Percentiles rank a stretch among this genome's conserved stretches.
Conservation (phyloP, 2,329 filamentous ascomycete species). For the Talaromyces islandicus region DNA sequence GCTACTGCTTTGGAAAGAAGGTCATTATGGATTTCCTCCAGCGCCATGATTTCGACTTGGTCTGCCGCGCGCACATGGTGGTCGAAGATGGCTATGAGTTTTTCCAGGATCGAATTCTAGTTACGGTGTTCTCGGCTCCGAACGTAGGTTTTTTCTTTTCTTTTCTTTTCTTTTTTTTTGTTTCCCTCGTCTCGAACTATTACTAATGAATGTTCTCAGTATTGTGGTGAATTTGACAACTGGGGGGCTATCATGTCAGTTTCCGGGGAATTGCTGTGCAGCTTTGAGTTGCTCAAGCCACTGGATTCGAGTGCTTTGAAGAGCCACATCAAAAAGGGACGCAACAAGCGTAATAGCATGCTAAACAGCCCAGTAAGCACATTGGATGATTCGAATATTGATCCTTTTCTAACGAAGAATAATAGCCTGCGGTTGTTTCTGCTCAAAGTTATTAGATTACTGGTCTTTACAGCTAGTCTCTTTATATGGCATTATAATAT, state of each 20-base stretch:
- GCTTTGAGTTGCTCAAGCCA: constrained; percentile 93
- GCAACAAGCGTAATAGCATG: constrained; percentile 90
- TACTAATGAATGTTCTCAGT: constrained; percentile 49
- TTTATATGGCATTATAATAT: constrained; percentile 5
- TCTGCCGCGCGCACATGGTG: constrained; percentile 97
- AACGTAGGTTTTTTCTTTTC: constrained; percentile 71
- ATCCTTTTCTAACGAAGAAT: constrained; percentile 15
- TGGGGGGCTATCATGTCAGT: constrained; percentile 99
- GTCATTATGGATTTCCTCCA: constrained; percentile 95
- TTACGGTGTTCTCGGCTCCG: constrained; percentile 95
- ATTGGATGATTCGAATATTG: constrained; percentile 10
- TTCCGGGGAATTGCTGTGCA: constrained; percentile 85
- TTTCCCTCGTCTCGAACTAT: not conserved
- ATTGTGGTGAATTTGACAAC: constrained; percentile 98
- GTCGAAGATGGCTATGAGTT: constrained; percentile 99
- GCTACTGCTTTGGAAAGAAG: constrained; percentile 97
- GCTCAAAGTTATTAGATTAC: constrained; percentile 38
- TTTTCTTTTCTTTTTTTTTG: too few relatives aligned
- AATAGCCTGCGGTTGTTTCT: constrained; percentile 38
- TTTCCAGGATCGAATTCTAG: constrained; percentile 88
- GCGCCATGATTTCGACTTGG: constrained; percentile 92
- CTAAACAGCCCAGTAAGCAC: constrained; percentile 86
- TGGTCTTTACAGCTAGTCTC: not conserved
- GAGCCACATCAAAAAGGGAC: constrained; percentile 97
- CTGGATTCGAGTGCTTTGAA: constrained; percentile 93